Evolutionary conservation across 352 stramenopile genomes (phyloP).

Genomic region (Pythium chondricola): DNA sequence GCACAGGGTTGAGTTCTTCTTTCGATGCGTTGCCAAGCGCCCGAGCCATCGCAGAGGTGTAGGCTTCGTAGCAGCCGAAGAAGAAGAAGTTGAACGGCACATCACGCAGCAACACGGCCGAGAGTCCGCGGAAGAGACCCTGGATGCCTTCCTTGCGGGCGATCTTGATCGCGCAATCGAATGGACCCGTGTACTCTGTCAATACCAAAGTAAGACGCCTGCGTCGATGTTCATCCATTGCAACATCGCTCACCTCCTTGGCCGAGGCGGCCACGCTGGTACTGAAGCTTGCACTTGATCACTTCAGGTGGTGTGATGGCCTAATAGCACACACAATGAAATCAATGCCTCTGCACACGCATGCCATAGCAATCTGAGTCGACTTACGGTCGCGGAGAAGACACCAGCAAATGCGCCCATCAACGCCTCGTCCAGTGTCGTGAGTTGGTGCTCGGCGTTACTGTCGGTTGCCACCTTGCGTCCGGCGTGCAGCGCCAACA

Average conservation of each 20-base stretch:
- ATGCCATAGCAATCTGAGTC: not conserved
- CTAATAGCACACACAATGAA: constrained; percentile 15
- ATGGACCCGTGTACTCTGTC: constrained; percentile 58
- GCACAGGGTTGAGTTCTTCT: constrained; percentile 61
- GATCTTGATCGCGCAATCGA: constrained; percentile 66
- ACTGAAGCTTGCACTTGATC: constrained; percentile 84
- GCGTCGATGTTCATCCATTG: no score
- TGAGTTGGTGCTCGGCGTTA: constrained; percentile 46
- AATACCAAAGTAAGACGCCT: no score
- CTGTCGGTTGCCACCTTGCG: constrained; percentile 30
- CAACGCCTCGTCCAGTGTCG: constrained; percentile 75
- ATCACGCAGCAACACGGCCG: constrained; percentile 75
- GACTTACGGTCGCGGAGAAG: constrained; percentile 73
- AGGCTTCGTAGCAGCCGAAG: constrained; percentile 80
- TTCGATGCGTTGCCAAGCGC: constrained; percentile 53
- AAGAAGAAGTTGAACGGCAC: constrained; percentile 91
- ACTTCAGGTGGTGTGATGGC: constrained; percentile 83
- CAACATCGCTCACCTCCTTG: no score
- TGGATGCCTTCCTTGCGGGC: constrained; percentile 46
- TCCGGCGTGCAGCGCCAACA: constrained; percentile 45
- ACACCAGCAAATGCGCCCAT: constrained; percentile 76
- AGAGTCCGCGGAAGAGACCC: constrained; percentile 78
- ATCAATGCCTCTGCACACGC: not conserved
- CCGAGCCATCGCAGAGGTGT: constrained; percentile 45
- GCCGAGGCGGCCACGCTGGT: constrained; percentile 56